Evolutionary conservation across 192 early-diverging fungal species (phyloP), one percentile per base, ranked within the genome.

Genomic region (Podila verticillata): DNA sequence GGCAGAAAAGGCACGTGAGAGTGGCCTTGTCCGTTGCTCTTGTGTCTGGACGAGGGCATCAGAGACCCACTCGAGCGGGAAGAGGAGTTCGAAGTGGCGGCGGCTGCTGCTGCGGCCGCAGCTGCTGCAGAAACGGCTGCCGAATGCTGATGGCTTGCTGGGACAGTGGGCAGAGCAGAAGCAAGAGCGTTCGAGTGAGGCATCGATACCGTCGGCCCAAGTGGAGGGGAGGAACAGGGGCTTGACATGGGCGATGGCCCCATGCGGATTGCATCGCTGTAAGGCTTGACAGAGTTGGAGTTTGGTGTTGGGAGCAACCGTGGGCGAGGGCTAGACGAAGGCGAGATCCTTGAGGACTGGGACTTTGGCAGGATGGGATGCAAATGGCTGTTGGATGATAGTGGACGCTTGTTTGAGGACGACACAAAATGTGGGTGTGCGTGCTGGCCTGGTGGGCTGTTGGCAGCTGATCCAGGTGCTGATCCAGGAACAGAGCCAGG

Each of bases 121-220:
- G 70, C 77, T 15, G 77, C 77, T 48, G 66, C 77, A 26, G 77
- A 72, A 15, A 72, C 77, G 3, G 77, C 77, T 4, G 77, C 77
- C 5, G 77, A 80, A 29, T 80, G 77, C 31, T 80, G 77, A 56
- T 80, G 77, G 22, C 77, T 80, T 1, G 77, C 70, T 13, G 77
- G 77, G 0, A 80, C 77, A 0, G 65, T 68, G 2, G 77, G 77
- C 3, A 80, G 56, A 4, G 77, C 77, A 51, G 39, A 72, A 7
- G 77, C 77, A 15, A 80, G 54, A 12, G 70, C 70, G 54, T 60
- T 59, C 24, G 59, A 54, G 61, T 57, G 61, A 28, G 64, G 24
- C 13, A 26, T 32, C 17, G 22, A 22, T 1, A 29, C 3, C 31
- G 72, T 26, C 0, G 77, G 70, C 2, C 65, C 70, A 22, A 80